These are phyloP conservation scores for Chara braunii DNA, from an alignment of 139 green algal species.

Conservation along the genomic window DNA sequence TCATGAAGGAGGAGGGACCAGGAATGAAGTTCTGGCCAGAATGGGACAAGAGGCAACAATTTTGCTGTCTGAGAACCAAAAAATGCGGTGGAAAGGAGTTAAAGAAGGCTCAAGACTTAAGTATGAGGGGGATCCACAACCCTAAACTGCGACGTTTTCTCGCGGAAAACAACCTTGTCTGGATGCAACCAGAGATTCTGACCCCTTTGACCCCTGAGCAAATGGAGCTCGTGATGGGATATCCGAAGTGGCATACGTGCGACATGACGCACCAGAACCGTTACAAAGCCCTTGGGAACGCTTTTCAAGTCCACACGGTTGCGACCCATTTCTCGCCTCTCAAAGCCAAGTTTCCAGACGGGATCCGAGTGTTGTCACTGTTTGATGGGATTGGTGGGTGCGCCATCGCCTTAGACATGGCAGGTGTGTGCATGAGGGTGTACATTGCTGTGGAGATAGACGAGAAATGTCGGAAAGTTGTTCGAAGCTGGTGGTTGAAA, in stretches of 20 bases:
- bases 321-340: conserved; percentile 7
- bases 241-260: conserved; percentile 2
- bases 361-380: conserved; percentile 14
- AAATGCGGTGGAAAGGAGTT: too few relatives aligned
- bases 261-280: background rate
- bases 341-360: background rate
- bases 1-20: too few relatives aligned
- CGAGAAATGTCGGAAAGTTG: background rate
- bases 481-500: conserved; percentile 2
- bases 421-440: conserved; percentile 4
- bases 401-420: background rate
- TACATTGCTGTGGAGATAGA: conserved; percentile 12
- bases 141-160: too few relatives aligned
- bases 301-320: conserved; percentile 19
- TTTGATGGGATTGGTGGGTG: conserved; percentile 14
- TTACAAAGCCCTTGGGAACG: background rate
- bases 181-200: background rate
- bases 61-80: too few relatives aligned
- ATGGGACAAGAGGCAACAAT: too few relatives aligned
- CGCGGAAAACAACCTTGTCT: conserved; percentile 24
- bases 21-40: too few relatives aligned
- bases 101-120: too few relatives aligned
- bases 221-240: conserved; percentile 7
- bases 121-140: too few relatives aligned
- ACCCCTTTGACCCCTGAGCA: background rate